phyloP scores from a whole-genome alignment of 2,329 filamentous ascomycete genomes.

The Penicillium verrucosum region DNA sequence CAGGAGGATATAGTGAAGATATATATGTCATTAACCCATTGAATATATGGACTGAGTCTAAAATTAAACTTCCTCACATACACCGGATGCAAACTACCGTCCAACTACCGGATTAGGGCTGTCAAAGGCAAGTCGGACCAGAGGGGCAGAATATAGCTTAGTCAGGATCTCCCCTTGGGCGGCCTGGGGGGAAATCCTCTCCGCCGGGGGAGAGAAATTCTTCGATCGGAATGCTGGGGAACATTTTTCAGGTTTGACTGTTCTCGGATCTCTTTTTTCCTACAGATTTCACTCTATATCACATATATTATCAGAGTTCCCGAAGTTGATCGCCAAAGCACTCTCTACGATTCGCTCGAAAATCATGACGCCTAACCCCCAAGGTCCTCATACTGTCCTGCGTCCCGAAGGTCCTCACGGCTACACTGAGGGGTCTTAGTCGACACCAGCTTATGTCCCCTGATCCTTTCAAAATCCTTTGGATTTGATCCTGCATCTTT shows the following conservation, averaged over 20 bases:
- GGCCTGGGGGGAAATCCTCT: neutral
- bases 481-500: neutral
- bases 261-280: neutral
- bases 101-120: neutral
- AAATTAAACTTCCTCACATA: neutral
- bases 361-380: constrained; percentile 28
- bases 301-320: neutral
- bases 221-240: constrained; percentile 7
- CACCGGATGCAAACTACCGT: too few relatives aligned
- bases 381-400: constrained; percentile 30
- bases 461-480: constrained; percentile 4
- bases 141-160: constrained; percentile 9
- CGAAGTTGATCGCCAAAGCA: constrained; percentile 10
- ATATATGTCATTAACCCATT: neutral
- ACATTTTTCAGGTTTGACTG: neutral
- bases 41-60: neutral
- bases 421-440: constrained; percentile 2
- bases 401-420: constrained; percentile 19
- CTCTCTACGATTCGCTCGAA: constrained; percentile 13
- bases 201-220: constrained; percentile 2
- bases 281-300: neutral
- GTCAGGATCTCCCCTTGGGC: neutral
- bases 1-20: neutral
- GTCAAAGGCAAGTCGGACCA: neutral
- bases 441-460: constrained; percentile 1